Base-by-base conservation (phyloP, 768 basidiomycete genomes). In the Naganishia onofrii region DNA sequence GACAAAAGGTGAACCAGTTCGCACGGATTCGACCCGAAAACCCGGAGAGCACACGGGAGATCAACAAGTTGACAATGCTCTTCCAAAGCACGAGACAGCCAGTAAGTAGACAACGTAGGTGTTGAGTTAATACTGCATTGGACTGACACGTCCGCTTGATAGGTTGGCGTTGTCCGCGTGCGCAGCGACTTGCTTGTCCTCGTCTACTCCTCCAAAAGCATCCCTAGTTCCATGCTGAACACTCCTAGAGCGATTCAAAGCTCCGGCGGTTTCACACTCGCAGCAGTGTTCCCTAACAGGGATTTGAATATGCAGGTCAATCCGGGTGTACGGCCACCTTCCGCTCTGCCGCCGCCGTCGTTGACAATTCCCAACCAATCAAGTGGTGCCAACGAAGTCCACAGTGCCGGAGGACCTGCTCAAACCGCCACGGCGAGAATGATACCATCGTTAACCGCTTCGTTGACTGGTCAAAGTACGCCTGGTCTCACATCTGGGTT, bases 1-100 rank as follows among this genome's bases (percentile, higher is more conserved):
- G 31, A 63, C 60, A 63, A n/a, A 63, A 46, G 42, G 60, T 44
- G 34, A 63, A 63, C n/a, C 60, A 63, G 60, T 63, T 63, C 38
- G 60, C 60, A 10, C 36, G 60, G 26, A 46, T 63, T 26, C 60
- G 60, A 26, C 60, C 60, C 12, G 60, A 63, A 10, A 63, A 42
- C 28, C 10, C 60, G 10, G 36, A 42, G 34, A 63, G 60, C 29
- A 63, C 15, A 2, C 1, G 9, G 32, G 60, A 44, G 38, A 63
- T 63, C 42, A 63, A 63, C 60, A 63, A 44, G 26, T 44, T 63
- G n/a, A 46, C 42, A 3, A 2, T 63, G 23, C 60, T 10, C 12
- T 42, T 63, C 36, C 60, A 63, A n/a, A 28, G 38, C 60, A 42
- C 23, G 38, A 63, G 60, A 29, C 60, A 63, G 38, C 60, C 60